Evolutionary conservation across 371 early-diverging fungal species (phyloP).

Genomic region (Actinomortierella ambigua): DNA sequence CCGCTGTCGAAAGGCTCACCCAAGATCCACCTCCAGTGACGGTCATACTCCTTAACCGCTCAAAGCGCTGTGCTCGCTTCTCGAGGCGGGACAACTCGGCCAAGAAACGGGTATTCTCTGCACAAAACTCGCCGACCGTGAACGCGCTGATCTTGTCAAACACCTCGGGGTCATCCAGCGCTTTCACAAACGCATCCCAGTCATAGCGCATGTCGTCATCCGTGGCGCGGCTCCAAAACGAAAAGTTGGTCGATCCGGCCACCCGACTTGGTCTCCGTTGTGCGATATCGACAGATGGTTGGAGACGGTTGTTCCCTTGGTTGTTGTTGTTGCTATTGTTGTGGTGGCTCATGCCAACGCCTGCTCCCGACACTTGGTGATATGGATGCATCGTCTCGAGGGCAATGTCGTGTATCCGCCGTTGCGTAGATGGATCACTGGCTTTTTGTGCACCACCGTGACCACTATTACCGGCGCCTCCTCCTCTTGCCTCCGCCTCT

Average conservation of each 20-base stretch:
- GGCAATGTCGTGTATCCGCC: too few relatives aligned
- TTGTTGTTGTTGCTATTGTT: slow-evolving; percentile 6
- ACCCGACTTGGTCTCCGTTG: too few relatives aligned
- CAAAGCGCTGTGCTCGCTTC: slow-evolving; percentile 30
- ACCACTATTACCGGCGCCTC: too few relatives aligned
- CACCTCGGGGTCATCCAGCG: slow-evolving; percentile 20
- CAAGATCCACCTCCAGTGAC: background rate
- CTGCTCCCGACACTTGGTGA: background rate
- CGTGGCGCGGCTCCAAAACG: too few relatives aligned
- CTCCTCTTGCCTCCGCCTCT: too few relatives aligned
- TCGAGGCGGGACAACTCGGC: slow-evolving; percentile 38
- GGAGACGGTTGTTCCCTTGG: slow-evolving; percentile 8
- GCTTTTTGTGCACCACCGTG: too few relatives aligned
- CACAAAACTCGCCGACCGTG: slow-evolving; percentile 44
- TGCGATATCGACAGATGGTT: too few relatives aligned
- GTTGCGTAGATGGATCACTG: too few relatives aligned
- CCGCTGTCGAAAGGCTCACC: background rate
- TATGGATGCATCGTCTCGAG: too few relatives aligned
- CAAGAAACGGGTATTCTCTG: slow-evolving; percentile 39
- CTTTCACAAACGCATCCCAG: slow-evolving; percentile 31
- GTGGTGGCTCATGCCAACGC: background rate
- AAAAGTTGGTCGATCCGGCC: too few relatives aligned
- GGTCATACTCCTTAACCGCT: slow-evolving; percentile 24
- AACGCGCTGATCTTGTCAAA: slow-evolving; percentile 38
- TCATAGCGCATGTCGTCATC: slow-evolving; percentile 1